A percentile compares a stretch with the other conserved stretches of the same genome.
Conservation (phyloP, 1,284 basidiomycete species). For the Ceratobasidium sp. region DNA sequence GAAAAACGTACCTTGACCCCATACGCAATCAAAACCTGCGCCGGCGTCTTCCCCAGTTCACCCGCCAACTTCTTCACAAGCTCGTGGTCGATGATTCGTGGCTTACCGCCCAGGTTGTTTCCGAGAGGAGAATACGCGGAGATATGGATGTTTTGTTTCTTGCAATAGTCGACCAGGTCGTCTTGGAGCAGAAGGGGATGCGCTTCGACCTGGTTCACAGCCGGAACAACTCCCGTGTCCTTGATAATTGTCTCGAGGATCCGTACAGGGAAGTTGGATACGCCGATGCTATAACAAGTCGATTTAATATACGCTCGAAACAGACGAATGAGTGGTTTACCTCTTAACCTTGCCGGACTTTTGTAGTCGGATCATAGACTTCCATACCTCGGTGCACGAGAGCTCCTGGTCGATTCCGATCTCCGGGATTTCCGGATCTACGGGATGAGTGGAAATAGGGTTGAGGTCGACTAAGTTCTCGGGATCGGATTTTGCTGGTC, state of each 20-base stretch:
- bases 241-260: slow-evolving; percentile 78
- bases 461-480: slow-evolving; percentile 52
- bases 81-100: slow-evolving; percentile 55
- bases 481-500: too few species aligned
- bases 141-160: slow-evolving; percentile 80
- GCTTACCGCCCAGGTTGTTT: slow-evolving; percentile 69
- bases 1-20: slow-evolving; percentile 57
- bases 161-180: slow-evolving; percentile 76
- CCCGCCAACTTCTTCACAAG: slow-evolving; percentile 72
- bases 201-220: slow-evolving; percentile 86
- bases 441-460: slow-evolving; percentile 51
- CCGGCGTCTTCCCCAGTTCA: slow-evolving; percentile 70
- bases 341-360: neutral
- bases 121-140: slow-evolving; percentile 90
- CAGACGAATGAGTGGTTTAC: neutral
- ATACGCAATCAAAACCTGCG: slow-evolving; percentile 81
- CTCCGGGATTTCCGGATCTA: slow-evolving; percentile 57
- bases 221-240: slow-evolving; percentile 82
- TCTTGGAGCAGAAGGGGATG: slow-evolving; percentile 84
- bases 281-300: slow-evolving; percentile 66
- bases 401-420: slow-evolving; percentile 55
- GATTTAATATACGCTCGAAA: slow-evolving; percentile 61
- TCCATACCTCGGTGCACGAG: slow-evolving; percentile 50
- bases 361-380: neutral
- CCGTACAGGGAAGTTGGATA: slow-evolving; percentile 84